Percentiles rank a stretch among this genome's conserved stretches.
phyloP scores from a whole-genome alignment of 495 filamentous ascomycete genomes.

The Penicillium pulvis region DNA sequence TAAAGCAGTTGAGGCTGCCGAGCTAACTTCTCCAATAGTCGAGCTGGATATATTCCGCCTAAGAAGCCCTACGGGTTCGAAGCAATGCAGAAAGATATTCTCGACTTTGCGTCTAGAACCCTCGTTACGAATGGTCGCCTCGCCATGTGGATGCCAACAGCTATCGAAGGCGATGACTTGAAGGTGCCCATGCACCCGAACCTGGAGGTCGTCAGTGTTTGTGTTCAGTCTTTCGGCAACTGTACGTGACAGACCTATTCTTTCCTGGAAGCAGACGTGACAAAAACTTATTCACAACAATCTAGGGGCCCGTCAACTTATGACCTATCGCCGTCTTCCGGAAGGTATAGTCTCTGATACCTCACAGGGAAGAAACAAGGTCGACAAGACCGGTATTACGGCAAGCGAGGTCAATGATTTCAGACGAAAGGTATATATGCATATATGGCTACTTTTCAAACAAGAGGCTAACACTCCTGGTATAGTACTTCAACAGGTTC shows the following conservation, averaged over 20 bases:
- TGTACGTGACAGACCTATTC: slow-evolving; percentile 53
- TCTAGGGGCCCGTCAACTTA: slow-evolving; percentile 78
- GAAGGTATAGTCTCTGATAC: slow-evolving; percentile 57
- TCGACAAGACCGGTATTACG: slow-evolving; percentile 43
- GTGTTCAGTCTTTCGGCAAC: slow-evolving; percentile 83
- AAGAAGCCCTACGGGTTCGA: slow-evolving; percentile 90
- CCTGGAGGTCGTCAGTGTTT: slow-evolving; percentile 74
- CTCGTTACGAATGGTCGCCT: slow-evolving; percentile 82
- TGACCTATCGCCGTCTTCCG: slow-evolving; percentile 77
- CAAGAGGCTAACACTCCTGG: neutral
- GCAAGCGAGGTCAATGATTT: slow-evolving; percentile 84
- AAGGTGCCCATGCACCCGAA: slow-evolving; percentile 75
- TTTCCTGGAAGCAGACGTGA: neutral
- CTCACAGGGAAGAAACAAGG: slow-evolving; percentile 36
- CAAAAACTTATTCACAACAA: neutral
- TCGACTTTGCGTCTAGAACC: slow-evolving; percentile 75
- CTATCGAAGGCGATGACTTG: slow-evolving; percentile 76
- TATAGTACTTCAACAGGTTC: slow-evolving; percentile 3
- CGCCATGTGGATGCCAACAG: slow-evolving; percentile 96
- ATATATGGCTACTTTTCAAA: neutral
- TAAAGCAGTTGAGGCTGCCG: neutral
- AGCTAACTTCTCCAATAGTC: slow-evolving; percentile 42
- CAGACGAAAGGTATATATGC: slow-evolving; percentile 55
- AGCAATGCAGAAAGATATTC: slow-evolving; percentile 84
- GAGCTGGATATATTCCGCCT: slow-evolving; percentile 79